A percentile compares a stretch with the other conserved stretches of the same genome.
phyloP scores from a whole-genome alignment of 1,139 yeast species.

The Sugiyamaella xylanicola region DNA sequence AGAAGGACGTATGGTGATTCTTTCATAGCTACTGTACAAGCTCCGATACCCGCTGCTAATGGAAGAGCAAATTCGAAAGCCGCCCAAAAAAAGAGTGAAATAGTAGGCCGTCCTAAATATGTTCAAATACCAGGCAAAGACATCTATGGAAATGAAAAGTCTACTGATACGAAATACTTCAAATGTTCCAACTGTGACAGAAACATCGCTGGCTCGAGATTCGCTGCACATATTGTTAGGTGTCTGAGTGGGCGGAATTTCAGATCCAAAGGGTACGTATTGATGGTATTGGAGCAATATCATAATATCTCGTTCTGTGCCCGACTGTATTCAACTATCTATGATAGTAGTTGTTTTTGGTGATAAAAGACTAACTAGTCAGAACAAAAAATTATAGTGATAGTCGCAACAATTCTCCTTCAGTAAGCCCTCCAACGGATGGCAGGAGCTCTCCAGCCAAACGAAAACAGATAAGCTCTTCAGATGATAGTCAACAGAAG shows the following conservation, averaged over 20 bases:
- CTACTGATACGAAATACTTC: constrained; percentile 57
- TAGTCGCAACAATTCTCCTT: constrained; percentile 29
- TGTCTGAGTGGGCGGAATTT: constrained; percentile 63
- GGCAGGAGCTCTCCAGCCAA: constrained; percentile 29
- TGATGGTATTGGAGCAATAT: too few relatives aligned
- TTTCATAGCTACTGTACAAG: constrained; percentile 33
- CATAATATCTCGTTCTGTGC: too few relatives aligned
- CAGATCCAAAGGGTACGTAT: constrained; percentile 28
- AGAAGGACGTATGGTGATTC: constrained; percentile 38
- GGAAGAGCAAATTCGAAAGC: constrained; percentile 25
- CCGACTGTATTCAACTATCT: too few relatives aligned
- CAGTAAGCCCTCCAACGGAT: constrained; percentile 25
- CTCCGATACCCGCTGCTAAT: constrained; percentile 27
- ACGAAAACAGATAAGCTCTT: constrained; percentile 21
- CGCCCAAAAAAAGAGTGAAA: constrained; percentile 29
- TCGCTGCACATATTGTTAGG: constrained; percentile 89
- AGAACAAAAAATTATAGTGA: constrained; percentile 18
- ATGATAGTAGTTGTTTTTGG: too few relatives aligned
- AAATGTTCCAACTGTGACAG: constrained; percentile 80
- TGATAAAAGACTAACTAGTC: constrained; percentile 1
- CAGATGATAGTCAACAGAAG: constrained; percentile 31
- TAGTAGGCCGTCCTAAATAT: constrained; percentile 38
- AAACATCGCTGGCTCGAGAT: constrained; percentile 85
- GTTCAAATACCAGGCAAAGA: constrained; percentile 47
- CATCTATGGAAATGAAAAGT: constrained; percentile 53